These are phyloP conservation scores for Nepenthes mirabilis DNA, from an alignment of 148 eudicot species.

Conservation along the genomic window DNA sequence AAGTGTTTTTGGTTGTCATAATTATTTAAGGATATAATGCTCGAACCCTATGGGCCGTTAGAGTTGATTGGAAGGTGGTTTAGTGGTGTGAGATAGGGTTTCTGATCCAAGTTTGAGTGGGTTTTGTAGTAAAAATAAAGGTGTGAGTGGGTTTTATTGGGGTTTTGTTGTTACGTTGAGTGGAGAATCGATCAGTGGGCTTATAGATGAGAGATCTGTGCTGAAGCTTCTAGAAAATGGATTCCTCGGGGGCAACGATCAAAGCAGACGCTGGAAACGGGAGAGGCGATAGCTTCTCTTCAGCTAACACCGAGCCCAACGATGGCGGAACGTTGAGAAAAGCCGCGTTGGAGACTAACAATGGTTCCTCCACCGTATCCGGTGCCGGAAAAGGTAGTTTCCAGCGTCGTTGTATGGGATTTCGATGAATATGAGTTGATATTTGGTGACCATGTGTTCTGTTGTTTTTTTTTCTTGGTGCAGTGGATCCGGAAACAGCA, in stretches of 20 bases:
- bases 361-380: constrained; percentile 8
- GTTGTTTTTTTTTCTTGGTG: background rate
- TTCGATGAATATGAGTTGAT: background rate
- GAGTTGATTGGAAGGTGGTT: too few species aligned
- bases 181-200: background rate
- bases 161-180: background rate
- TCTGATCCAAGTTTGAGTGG: background rate
- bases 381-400: constrained; percentile 36
- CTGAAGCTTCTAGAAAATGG: constrained; percentile 26
- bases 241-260: constrained; percentile 33
- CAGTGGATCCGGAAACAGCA: constrained; percentile 59
- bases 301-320: background rate
- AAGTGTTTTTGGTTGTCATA: too few species aligned
- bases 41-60: too few species aligned
- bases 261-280: constrained; percentile 16
- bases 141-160: background rate
- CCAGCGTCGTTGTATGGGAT: constrained; percentile 1
- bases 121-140: background rate
- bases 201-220: constrained; percentile 50
- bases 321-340: constrained; percentile 7
- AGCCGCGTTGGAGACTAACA: constrained; percentile 5
- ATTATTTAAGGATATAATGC: too few species aligned
- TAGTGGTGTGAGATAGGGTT: background rate
- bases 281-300: constrained; percentile 16
- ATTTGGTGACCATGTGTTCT: background rate